Percentiles rank a stretch among this genome's conserved stretches.
These are phyloP conservation scores for Ophiosphaerella korrae DNA, from an alignment of 2,329 filamentous ascomycete genomes.

Conservation along the genomic window DNA sequence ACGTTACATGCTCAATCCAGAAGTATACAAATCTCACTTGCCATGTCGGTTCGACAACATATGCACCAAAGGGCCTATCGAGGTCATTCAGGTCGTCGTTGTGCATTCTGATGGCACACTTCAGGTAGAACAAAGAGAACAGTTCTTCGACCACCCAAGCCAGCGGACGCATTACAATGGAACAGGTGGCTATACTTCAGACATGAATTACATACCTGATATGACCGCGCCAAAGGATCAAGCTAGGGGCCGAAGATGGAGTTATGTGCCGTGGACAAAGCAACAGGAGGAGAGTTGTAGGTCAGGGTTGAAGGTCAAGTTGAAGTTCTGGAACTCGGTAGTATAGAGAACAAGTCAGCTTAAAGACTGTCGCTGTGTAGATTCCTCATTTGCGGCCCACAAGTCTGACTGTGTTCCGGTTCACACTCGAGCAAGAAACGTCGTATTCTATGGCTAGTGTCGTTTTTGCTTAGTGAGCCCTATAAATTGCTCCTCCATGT, in stretches of 20 bases:
- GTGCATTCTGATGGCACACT: slow-evolving; percentile 25
- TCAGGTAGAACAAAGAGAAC: slow-evolving; percentile 9
- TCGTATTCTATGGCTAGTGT: too few species aligned
- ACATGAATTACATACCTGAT: slow-evolving; percentile 4
- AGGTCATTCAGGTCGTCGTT: slow-evolving; percentile 15
- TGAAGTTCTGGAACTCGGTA: too few species aligned
- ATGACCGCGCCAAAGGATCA: slow-evolving; percentile 6
- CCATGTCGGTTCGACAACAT: slow-evolving; percentile 21
- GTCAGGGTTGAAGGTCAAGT: background rate
- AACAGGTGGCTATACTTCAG: slow-evolving; percentile 4
- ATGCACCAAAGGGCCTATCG: background rate
- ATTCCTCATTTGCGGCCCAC: too few species aligned
- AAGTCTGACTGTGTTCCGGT: too few species aligned
- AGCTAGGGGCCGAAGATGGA: slow-evolving; percentile 25
- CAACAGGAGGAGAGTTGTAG: slow-evolving; percentile 30
- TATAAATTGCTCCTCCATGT: too few species aligned
- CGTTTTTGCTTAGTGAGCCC: too few species aligned
- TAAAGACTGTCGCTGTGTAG: too few species aligned
- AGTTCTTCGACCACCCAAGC: slow-evolving; percentile 4
- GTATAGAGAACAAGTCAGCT: too few species aligned
- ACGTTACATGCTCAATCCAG: slow-evolving; percentile 22
- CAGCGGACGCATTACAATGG: slow-evolving; percentile 15
- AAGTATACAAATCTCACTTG: slow-evolving; percentile 17
- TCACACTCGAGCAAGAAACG: too few species aligned
- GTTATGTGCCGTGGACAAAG: slow-evolving; percentile 36